Evolutionary conservation across 495 filamentous ascomycete species (phyloP).

Genomic region (Emericellopsis terricola): DNA sequence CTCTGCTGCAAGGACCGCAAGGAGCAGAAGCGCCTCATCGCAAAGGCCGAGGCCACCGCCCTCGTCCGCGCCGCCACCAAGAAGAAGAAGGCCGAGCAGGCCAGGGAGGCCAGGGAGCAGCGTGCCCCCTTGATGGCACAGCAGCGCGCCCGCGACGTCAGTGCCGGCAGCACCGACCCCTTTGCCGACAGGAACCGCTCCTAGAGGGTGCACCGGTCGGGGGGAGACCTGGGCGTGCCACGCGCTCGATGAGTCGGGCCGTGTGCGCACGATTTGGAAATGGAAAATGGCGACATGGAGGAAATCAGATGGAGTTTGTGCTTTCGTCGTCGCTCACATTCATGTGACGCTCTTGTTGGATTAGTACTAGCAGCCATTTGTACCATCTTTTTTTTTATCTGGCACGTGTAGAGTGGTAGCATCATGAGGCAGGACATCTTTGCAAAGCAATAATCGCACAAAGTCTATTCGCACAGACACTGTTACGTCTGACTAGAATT

Average conservation of each 20-base stretch:
- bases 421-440: too few relatives aligned
- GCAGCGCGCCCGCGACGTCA: slow-evolving; percentile 1
- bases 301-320: too few relatives aligned
- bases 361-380: too few relatives aligned
- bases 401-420: too few relatives aligned
- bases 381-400: too few relatives aligned
- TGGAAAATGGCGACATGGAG: not conserved
- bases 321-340: too few relatives aligned
- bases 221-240: too few relatives aligned
- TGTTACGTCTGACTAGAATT: not conserved
- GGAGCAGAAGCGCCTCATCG: slow-evolving; percentile 12
- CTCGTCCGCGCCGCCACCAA: slow-evolving; percentile 15
- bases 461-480: not conserved
- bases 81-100: slow-evolving; percentile 7
- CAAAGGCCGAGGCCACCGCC: slow-evolving; percentile 15
- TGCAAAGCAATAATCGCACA: not conserved
- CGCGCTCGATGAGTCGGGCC: too few relatives aligned
- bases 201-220: slow-evolving; percentile 1
- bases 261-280: not conserved
- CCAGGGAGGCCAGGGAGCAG: slow-evolving; percentile 1
- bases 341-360: too few relatives aligned
- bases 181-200: slow-evolving; percentile 3
- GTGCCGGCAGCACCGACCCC: slow-evolving; percentile 1
- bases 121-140: slow-evolving; percentile 11
- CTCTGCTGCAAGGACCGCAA: slow-evolving; percentile 20